Evolutionary conservation across 2,329 filamentous ascomycete genomes (phyloP).

Genomic region (Sarocladium strictum): DNA sequence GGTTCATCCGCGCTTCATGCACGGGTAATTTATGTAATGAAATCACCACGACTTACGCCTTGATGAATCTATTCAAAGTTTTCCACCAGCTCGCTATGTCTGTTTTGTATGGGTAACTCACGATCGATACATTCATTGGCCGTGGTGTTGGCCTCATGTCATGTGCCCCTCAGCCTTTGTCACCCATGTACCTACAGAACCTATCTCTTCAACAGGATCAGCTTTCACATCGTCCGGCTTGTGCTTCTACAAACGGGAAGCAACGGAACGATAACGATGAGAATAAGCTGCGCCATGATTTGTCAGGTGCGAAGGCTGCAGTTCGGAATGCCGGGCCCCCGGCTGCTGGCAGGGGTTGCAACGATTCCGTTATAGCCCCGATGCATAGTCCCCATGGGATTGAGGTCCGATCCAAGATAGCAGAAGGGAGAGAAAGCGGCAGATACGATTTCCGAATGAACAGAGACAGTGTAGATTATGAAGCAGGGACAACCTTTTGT

Average conservation of each 20-base stretch:
- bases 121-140: too few relatives aligned
- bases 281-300: background rate
- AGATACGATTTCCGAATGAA: too few relatives aligned
- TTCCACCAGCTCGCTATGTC: too few relatives aligned
- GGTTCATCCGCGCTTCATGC: background rate
- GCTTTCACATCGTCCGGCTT: background rate
- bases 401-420: background rate
- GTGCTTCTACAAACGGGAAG: background rate
- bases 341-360: background rate
- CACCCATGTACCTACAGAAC: background rate
- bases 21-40: background rate
- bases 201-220: too few relatives aligned
- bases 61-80: too few relatives aligned
- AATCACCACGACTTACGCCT: too few relatives aligned
- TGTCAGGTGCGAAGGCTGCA: background rate
- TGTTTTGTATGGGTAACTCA: too few relatives aligned
- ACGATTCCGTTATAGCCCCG: background rate
- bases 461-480: too few relatives aligned
- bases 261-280: background rate
- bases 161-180: background rate
- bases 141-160: too few relatives aligned
- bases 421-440: background rate
- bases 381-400: background rate
- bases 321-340: background rate
- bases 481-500: too few relatives aligned